phyloP scores from a whole-genome alignment of 768 basidiomycete species.

The Hypholoma sublateritium region DNA sequence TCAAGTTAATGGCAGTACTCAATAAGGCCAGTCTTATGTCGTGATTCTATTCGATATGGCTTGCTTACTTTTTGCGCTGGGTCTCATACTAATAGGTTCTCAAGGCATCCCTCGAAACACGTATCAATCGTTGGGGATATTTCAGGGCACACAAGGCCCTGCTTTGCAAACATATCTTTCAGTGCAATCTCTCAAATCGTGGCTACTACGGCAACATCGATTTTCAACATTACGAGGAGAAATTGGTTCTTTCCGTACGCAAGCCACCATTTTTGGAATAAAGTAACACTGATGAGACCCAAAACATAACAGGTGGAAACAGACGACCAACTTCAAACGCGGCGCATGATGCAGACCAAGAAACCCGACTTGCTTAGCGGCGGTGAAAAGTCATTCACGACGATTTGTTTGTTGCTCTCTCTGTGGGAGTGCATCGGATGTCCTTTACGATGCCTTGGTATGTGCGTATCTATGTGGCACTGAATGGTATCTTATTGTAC shows the following conservation, averaged over 20 bases:
- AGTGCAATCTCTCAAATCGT: conserved; percentile 80
- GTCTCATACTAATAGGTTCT: conserved; percentile 55
- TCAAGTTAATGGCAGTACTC: conserved; percentile 60
- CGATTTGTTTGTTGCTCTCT: conserved; percentile 89
- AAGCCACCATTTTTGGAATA: background rate
- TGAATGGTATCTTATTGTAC: background rate
- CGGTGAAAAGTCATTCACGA: conserved; percentile 96
- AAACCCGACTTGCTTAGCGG: conserved; percentile 87
- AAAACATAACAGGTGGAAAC: conserved; percentile 63
- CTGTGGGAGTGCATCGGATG: conserved; percentile 96
- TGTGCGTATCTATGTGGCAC: conserved; percentile 15
- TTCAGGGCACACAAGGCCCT: conserved; percentile 87
- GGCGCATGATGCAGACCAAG: conserved; percentile 60
- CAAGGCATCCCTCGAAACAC: conserved; percentile 59
- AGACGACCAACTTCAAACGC: conserved; percentile 70
- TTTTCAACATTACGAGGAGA: conserved; percentile 71
- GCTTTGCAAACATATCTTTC: conserved; percentile 81
- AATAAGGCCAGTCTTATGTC: conserved; percentile 53
- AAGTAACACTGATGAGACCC: background rate
- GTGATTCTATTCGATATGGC: background rate
- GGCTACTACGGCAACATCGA: conserved; percentile 88
- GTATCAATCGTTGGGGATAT: conserved; percentile 79
- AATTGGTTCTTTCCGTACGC: conserved; percentile 61
- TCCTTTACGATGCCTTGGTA: conserved; percentile 89
- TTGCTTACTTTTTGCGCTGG: background rate